Conservation (phyloP, 1,139 yeast genomes). For the Suhomyces choctaworum region DNA sequence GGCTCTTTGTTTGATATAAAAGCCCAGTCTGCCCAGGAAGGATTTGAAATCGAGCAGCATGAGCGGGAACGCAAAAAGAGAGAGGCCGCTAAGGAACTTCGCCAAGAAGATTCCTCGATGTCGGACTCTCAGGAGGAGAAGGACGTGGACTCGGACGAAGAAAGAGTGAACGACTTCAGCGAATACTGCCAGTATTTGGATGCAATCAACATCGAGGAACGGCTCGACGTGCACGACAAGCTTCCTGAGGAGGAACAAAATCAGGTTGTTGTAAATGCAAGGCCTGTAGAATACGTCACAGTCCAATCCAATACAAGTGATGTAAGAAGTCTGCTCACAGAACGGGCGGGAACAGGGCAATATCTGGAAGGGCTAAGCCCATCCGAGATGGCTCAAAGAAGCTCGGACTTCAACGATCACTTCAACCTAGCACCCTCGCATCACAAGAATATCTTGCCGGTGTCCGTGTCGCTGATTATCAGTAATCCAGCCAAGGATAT, state of each 20-base stretch:
- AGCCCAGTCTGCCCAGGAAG: conserved; percentile 37
- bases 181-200: conserved; percentile 12
- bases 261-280: conserved; percentile 2
- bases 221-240: conserved; percentile 4
- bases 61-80: conserved; percentile 4
- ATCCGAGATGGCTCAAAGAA: neutral
- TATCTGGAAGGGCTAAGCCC: neutral
- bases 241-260: neutral
- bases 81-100: conserved; percentile 1
- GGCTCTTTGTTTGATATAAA: conserved; percentile 44
- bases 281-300: conserved; percentile 2
- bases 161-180: conserved; percentile 5
- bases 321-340: neutral
- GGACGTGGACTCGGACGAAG: conserved; percentile 4
- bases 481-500: conserved; percentile 22
- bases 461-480: conserved; percentile 10
- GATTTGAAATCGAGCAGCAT: conserved; percentile 20
- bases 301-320: conserved; percentile 4
- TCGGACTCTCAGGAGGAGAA: conserved; percentile 1
- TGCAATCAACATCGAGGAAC: conserved; percentile 7
- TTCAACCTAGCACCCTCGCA: neutral
- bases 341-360: neutral
- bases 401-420: neutral
- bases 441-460: conserved; percentile 2
- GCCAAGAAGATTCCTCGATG: neutral